These are phyloP conservation scores for Acanthamoeba sp. DNA, from an alignment of 208 protist species.

Conservation along the genomic window DNA sequence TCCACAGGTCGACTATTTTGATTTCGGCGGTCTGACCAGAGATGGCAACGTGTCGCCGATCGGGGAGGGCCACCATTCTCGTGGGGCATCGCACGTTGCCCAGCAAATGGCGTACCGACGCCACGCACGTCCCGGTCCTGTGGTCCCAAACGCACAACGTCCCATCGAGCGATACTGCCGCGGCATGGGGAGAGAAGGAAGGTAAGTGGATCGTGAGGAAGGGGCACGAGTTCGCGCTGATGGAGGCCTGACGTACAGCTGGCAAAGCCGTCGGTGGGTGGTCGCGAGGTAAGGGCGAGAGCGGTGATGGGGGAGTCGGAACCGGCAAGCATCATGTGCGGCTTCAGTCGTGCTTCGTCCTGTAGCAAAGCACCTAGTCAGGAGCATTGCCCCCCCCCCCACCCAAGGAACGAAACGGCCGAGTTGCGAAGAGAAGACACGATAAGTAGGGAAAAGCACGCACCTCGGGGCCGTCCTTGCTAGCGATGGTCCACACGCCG, in stretches of 20 bases:
- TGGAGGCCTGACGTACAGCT: neutral
- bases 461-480: slow-evolving; percentile 3
- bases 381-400: too few species aligned
- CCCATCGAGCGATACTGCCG: slow-evolving; percentile 23
- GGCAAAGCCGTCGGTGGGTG: slow-evolving; percentile 11
- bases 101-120: neutral
- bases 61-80: slow-evolving; percentile 33
- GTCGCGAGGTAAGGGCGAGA: neutral
- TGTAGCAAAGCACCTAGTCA: too few species aligned
- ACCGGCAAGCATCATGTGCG: slow-evolving; percentile 61
- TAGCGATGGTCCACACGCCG: neutral
- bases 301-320: slow-evolving; percentile 43
- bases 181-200: neutral
- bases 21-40: slow-evolving; percentile 29
- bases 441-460: neutral
- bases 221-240: neutral
- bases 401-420: too few species aligned
- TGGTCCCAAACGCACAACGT: slow-evolving; percentile 57
- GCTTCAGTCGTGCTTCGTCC: slow-evolving; percentile 33
- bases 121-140: slow-evolving; percentile 25
- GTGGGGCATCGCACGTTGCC: slow-evolving; percentile 26
- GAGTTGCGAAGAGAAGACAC: neutral
- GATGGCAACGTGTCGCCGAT: slow-evolving; percentile 32
- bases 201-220: neutral
- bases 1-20: slow-evolving; percentile 63